phyloP scores from a whole-genome alignment of 768 basidiomycete species.

The Hortiboletus flavorubellus region DNA sequence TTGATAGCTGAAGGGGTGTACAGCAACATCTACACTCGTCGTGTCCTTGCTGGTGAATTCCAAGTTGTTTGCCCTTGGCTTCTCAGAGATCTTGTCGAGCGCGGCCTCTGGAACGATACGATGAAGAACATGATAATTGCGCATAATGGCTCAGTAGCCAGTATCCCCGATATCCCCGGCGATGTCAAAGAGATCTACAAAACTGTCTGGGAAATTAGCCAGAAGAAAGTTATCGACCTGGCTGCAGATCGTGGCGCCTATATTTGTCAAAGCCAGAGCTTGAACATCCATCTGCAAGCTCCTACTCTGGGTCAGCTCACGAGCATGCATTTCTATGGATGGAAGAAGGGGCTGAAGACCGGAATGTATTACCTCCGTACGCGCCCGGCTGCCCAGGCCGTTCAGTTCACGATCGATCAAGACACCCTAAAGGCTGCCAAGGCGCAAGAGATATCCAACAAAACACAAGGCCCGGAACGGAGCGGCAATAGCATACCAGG shows the following conservation, averaged over 20 bases:
- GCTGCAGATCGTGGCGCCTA: conserved; percentile 98
- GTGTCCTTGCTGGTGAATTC: conserved; percentile 99
- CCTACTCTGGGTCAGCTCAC: conserved; percentile 92
- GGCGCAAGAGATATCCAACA: conserved; percentile 21
- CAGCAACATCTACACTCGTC: conserved; percentile 98
- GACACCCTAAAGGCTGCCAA: conserved; percentile 61
- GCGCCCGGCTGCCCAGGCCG: conserved; percentile 90
- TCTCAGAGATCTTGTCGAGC: conserved; percentile 94
- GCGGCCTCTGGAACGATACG: conserved; percentile 92
- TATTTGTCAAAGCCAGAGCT: conserved; percentile 93
- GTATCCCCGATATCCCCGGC: conserved; percentile 82
- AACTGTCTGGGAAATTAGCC: conserved; percentile 99
- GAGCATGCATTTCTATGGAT: conserved; percentile 98
- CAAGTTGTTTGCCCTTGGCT: conserved; percentile 99
- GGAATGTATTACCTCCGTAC: conserved; percentile 99
- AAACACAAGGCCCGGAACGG: conserved; percentile 14
- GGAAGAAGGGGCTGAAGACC: conserved; percentile 98
- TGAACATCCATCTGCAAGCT: conserved; percentile 89
- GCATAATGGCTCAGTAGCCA: conserved; percentile 86
- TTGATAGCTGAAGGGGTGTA: conserved; percentile 8
- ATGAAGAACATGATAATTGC: conserved; percentile 99
- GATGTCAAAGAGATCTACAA: conserved; percentile 98
- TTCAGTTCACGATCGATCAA: conserved; percentile 96
- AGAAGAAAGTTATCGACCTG: conserved; percentile 97
- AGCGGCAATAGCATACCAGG: conserved; percentile 17